Base-by-base conservation (phyloP, 768 basidiomycete species). In the Phlegmacium glaucopus region DNA sequence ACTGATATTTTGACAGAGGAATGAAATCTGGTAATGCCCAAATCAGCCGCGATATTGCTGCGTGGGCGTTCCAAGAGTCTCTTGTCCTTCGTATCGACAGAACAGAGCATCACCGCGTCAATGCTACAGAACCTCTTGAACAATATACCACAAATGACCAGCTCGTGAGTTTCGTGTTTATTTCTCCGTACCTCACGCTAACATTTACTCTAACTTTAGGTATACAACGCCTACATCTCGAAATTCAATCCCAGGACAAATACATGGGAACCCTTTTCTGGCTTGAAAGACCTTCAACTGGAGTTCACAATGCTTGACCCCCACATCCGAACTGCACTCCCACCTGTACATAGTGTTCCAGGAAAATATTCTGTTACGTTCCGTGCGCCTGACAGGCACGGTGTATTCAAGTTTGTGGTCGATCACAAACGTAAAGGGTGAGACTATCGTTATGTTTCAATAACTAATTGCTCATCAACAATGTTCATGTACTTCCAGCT, bases 251-350 rank as follows among this genome's bases (percentile, higher is more conserved):
- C 82, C 16, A 62, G 62, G 48, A 74, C 72, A 6, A 68, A 71
- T 8, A 63, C 62, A 10, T 97, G 93, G 92, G 70, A 70, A 43
- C 85, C 91, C 0, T 84, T 83, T 62, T 82, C 84, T 10, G 79
- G 76, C 27, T 64, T 92, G 42, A 64, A 69, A 9, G 96, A 98
- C 62, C 62, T 98, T 25, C 95, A 97, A 58, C 75, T 98, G 42
- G 94, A 95, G 57, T 97, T 98, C 63, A 95, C 93, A 16, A 99
- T 99, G 96, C 82, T 99, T 34, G 96, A 99, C 65, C 96, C 96
- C 1, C 94, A 96, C 65, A 72, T 98, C 50, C 90, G 96, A 29
- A 91, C 84, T 11, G 69, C 86, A 6, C 76, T 99, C 9, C 72
- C 65, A 9, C 75, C 86, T 9, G 79, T 82, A 8, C 45, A 70